phyloP scores from a whole-genome alignment of 2,329 filamentous ascomycete genomes.

The Coniosporium tulheliwenetii region DNA sequence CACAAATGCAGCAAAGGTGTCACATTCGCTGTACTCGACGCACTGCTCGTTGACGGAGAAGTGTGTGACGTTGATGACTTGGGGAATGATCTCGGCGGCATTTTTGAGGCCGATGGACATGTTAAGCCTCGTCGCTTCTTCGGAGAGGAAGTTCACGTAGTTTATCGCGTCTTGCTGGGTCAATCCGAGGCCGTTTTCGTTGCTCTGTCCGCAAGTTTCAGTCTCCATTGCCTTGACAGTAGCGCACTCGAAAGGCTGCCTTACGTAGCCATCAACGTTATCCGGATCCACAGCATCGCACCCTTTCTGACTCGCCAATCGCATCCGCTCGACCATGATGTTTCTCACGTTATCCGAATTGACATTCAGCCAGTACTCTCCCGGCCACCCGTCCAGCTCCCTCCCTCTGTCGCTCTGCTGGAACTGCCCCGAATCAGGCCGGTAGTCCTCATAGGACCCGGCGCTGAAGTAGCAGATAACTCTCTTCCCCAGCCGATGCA shows the following conservation, averaged over 20 bases:
- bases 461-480: constrained; percentile 66
- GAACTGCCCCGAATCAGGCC: constrained; percentile 43
- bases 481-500: constrained; percentile 38
- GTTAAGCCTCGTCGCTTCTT: constrained; percentile 35
- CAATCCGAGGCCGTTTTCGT: constrained; percentile 46
- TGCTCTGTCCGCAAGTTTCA: constrained; percentile 12
- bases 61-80: constrained; percentile 36
- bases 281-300: constrained; percentile 58
- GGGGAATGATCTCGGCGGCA: constrained; percentile 40
- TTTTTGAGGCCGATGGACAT: constrained; percentile 57
- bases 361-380: constrained; percentile 52
- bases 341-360: constrained; percentile 40
- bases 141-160: constrained; percentile 45
- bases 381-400: constrained; percentile 45
- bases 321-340: constrained; percentile 48
- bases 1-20: constrained; percentile 41
- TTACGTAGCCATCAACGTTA: constrained; percentile 51
- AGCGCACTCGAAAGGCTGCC: constrained; percentile 7
- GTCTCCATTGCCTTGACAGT: too few relatives aligned
- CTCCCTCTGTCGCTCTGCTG: constrained; percentile 39
- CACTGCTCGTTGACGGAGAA: constrained; percentile 61
- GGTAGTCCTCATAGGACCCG: constrained; percentile 50
- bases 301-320: constrained; percentile 42
- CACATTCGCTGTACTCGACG: constrained; percentile 43
- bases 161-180: constrained; percentile 40